These are phyloP conservation scores for Cyberlindnera galapagoensis DNA, from an alignment of 805 yeast genomes.

Conservation along the genomic window DNA sequence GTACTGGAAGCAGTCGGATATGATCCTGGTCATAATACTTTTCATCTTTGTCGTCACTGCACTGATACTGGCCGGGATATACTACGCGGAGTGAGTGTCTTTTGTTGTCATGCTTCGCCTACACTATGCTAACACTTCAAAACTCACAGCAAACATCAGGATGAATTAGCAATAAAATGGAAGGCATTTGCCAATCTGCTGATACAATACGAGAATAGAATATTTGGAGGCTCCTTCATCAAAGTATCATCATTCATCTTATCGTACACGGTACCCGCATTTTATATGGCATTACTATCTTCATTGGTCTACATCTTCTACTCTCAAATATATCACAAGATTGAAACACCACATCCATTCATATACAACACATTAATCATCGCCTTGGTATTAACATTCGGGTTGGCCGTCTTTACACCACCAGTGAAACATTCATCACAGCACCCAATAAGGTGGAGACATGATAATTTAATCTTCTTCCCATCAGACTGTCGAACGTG, in stretches of 20 bases:
- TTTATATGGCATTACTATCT: slow-evolving; percentile 12
- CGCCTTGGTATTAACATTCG: slow-evolving; percentile 7
- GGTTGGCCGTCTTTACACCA: slow-evolving; percentile 8
- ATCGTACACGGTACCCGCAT: slow-evolving; percentile 17
- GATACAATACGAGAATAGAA: slow-evolving; percentile 5
- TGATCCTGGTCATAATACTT: no score
- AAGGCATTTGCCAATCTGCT: no score
- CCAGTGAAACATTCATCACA: slow-evolving; percentile 7
- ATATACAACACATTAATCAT: slow-evolving; percentile 12
- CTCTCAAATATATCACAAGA: slow-evolving; percentile 5
- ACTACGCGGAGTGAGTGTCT: no score
- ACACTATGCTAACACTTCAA: no score
- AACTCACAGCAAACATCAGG: no score
- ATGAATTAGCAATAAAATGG: no score
- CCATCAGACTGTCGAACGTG: slow-evolving; percentile 46
- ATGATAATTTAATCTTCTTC: slow-evolving; percentile 19
- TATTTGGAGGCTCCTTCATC: slow-evolving; percentile 14
- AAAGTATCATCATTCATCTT: background rate
- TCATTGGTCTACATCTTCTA: slow-evolving; percentile 15
- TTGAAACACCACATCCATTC: slow-evolving; percentile 13
- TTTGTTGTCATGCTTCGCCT: no score
- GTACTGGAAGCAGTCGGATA: no score
- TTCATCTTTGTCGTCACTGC: no score
- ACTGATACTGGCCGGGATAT: no score
- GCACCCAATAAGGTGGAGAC: slow-evolving; percentile 6